phyloP scores from a whole-genome alignment of 345 rosid species.

The Eucalyptus regnans region DNA sequence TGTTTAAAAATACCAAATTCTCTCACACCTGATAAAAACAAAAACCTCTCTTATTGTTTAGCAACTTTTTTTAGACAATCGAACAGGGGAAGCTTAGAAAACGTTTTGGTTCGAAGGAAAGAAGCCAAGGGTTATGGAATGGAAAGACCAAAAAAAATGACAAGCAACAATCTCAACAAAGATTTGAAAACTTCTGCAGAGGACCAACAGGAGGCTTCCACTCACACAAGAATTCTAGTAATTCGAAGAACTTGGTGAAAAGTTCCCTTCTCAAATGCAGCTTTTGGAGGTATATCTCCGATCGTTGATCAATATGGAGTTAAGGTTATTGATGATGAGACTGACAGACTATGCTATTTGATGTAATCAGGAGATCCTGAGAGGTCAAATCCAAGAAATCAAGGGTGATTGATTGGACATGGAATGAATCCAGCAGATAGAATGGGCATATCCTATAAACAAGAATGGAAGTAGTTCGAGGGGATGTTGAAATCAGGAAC shows the following conservation, averaged over 20 bases:
- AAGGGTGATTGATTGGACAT: neutral
- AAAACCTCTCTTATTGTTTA: neutral
- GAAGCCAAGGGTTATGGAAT: neutral
- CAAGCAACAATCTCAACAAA: neutral
- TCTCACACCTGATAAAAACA: neutral
- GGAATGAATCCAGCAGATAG: neutral
- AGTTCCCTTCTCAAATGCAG: neutral
- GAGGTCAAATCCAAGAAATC: neutral
- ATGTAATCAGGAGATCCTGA: neutral
- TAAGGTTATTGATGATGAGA: neutral
- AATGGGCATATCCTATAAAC: neutral
- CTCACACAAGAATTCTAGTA: neutral
- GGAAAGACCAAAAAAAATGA: neutral
- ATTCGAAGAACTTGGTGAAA: neutral
- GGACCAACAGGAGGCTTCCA: neutral
- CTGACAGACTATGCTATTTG: neutral
- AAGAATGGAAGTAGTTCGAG: neutral
- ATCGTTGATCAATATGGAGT: neutral
- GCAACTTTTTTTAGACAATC: neutral
- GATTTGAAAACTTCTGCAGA: neutral
- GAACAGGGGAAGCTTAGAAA: neutral
- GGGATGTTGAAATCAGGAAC: neutral
- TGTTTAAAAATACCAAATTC: neutral
- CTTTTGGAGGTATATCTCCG: neutral
- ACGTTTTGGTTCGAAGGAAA: neutral